Evolutionary conservation across 192 early-diverging fungal genomes (phyloP), one percentile per base, ranked within the genome.

Genomic region (Backusella psychrophila): DNA sequence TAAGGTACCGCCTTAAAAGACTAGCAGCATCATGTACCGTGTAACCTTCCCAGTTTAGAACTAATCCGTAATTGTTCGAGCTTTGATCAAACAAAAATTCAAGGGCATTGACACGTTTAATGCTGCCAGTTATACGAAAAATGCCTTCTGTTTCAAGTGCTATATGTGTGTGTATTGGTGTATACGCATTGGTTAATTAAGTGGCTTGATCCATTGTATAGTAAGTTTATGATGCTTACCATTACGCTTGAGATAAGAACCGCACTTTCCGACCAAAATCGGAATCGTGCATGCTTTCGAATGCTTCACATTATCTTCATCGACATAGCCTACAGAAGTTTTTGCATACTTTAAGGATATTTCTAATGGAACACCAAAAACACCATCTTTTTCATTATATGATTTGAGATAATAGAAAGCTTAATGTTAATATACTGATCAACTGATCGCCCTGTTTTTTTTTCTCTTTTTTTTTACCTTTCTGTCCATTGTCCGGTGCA

Each of bases 1-100:
- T 91, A 70, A 94, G 78, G 77, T 91, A 94, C 42, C 92, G 84
- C 5, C 92, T 88, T 69, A 93, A 81, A 41, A 95, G 81, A 44
- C 90, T 93, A 15, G 91, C 92, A n/a, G 90, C 90, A 78, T 94
- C 93, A 80, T 94, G 93, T 17, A 93, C 86, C 1, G 91, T 91
- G 80, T 90, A 94, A 26, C 86, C 87, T 44, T 82, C 67, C 91
- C 91, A 93, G 46, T 88, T 85, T 17, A 88, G 70, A 66, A 85
- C 79, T 14, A 89, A 85, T 2, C 93, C 93, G 72, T 93, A 94
- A 46, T 49, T 56, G 14, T 78, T 77, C 4, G 89, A 87, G 31
- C 86, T 81, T 7, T 82, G 82, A 81, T 93, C 91, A 79, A 94
- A 94, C 42, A 86, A 80, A 38, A 86, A 77, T 76, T 94, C 90